A percentile compares a stretch with the other conserved stretches of the same genome.
phyloP scores from a whole-genome alignment of 2,329 filamentous ascomycete genomes.

The Clonostachys solani region DNA sequence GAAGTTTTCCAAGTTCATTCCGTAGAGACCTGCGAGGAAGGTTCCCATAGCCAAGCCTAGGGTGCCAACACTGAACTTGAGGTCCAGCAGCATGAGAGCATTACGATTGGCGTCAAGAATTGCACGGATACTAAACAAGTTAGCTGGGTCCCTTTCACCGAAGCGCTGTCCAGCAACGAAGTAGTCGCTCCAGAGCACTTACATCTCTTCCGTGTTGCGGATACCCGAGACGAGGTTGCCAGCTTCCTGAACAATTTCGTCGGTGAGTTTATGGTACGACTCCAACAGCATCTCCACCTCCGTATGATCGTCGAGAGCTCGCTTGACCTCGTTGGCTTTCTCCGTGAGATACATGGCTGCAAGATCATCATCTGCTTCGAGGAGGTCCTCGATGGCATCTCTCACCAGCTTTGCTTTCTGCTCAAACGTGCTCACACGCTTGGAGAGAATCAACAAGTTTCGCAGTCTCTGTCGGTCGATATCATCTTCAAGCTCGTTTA shows the following conservation, averaged over 20 bases:
- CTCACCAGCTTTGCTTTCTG: constrained; percentile 93
- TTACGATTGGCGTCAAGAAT: constrained; percentile 98
- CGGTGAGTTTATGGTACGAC: constrained; percentile 95
- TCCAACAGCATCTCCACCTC: constrained; percentile 97
- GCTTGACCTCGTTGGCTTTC: constrained; percentile 67
- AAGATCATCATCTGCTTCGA: constrained; percentile 94
- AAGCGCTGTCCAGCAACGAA: neutral
- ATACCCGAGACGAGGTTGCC: constrained; percentile 92
- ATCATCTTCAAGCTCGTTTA: constrained; percentile 90
- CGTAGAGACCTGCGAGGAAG: constrained; percentile 96
- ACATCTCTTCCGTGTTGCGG: constrained; percentile 98
- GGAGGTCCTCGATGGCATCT: constrained; percentile 89
- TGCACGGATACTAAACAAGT: constrained; percentile 69
- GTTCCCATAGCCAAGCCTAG: constrained; percentile 93
- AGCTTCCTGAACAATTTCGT: constrained; percentile 95
- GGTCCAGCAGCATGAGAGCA: constrained; percentile 92
- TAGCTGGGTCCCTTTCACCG: neutral
- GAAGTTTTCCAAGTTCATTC: constrained; percentile 99
- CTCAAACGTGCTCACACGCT: constrained; percentile 94
- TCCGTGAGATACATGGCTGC: constrained; percentile 94
- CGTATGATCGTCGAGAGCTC: constrained; percentile 83
- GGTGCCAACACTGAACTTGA: constrained; percentile 94
- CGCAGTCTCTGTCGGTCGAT: constrained; percentile 93
- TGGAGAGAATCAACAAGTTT: constrained; percentile 87
- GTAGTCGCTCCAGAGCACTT: constrained; percentile 26